Percentiles rank a stretch among this genome's conserved stretches.
phyloP scores from a whole-genome alignment of 768 basidiomycete genomes.

The Leccinum aurantiacum region DNA sequence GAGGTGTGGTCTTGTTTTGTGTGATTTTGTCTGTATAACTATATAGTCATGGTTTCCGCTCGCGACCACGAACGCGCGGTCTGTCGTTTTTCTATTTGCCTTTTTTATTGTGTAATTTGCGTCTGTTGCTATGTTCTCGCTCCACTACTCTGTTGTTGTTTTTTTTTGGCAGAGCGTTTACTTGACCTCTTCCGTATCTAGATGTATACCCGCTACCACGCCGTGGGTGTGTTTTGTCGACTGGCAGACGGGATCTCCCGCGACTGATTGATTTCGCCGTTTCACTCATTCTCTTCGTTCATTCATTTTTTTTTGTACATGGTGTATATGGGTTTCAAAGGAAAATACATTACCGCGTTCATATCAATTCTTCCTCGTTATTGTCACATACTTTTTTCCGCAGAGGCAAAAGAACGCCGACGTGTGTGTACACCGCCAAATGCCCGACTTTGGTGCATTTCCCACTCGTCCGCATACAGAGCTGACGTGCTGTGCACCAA shows the following conservation, averaged over 20 bases:
- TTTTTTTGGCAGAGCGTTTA: conserved; percentile 1
- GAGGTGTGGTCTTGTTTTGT: not conserved
- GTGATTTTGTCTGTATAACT: not conserved
- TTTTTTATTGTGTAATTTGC: conserved; percentile 32
- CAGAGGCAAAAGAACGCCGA: not conserved
- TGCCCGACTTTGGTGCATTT: not conserved
- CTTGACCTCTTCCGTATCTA: conserved; percentile 3
- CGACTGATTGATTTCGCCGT: not conserved
- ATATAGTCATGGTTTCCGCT: conserved; percentile 11
- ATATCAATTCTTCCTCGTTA: not conserved
- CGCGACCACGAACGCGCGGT: conserved; percentile 16
- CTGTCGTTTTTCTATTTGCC: conserved; percentile 6
- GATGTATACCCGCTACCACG: conserved; percentile 3
- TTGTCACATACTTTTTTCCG: not conserved
- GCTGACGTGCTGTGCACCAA: not conserved
- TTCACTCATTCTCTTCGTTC: not conserved
- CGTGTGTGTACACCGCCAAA: not conserved
- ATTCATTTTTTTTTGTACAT: conserved; percentile 2
- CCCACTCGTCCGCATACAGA: not conserved
- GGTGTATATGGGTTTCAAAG: not conserved
- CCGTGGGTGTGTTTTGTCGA: not conserved
- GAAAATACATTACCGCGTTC: not conserved
- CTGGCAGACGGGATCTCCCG: not conserved
- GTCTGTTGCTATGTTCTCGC: conserved; percentile 2
- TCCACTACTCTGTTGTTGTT: not conserved